A percentile compares a stretch with the other conserved stretches of the same genome.
These are phyloP conservation scores for Angophora floribunda DNA, from an alignment of 345 rosid genomes.

Conservation along the genomic window DNA sequence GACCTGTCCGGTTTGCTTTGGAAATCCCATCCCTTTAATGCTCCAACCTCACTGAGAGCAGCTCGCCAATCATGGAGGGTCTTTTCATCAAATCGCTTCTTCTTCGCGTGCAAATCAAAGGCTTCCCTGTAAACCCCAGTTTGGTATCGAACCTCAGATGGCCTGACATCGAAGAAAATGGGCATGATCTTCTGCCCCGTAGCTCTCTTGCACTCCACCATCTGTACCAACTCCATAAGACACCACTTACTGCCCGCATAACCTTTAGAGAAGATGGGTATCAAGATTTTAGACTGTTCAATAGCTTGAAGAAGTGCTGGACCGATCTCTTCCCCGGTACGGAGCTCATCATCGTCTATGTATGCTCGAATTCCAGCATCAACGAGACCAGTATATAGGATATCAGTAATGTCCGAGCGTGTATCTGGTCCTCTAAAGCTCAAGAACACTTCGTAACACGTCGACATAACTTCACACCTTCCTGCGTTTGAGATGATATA, in stretches of 20 bases:
- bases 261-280: background rate
- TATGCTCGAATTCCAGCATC: background rate
- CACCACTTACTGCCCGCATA: background rate
- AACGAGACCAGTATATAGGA: no score
- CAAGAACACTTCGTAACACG: no score
- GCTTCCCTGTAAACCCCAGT: background rate
- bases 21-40: background rate
- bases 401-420: no score
- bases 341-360: background rate
- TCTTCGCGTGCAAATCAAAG: background rate
- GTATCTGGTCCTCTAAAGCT: no score
- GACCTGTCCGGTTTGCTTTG: background rate
- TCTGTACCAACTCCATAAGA: background rate
- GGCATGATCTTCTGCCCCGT: background rate
- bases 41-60: background rate
- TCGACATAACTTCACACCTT: no score
- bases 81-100: background rate
- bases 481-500: no score
- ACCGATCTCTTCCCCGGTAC: background rate
- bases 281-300: background rate
- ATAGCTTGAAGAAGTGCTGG: background rate
- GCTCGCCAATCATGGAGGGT: background rate
- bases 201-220: background rate
- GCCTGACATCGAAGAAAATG: background rate
- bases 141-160: background rate